phyloP scores from a whole-genome alignment of 768 basidiomycete species.

The Naematelia aurantialba region DNA sequence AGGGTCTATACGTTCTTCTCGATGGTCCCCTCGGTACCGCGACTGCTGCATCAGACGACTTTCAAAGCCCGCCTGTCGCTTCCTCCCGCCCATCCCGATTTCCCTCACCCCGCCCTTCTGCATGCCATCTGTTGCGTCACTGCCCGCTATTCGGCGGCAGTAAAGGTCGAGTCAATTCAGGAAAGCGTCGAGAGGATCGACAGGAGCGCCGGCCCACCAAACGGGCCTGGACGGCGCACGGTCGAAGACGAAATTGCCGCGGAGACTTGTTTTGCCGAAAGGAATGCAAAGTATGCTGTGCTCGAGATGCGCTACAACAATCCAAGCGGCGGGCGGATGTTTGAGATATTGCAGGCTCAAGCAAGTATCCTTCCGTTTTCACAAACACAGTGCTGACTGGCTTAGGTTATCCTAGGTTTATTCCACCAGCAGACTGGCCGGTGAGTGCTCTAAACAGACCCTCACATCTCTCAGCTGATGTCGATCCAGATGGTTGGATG shows the following conservation, averaged over 20 bases:
- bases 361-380: slow-evolving; percentile 6
- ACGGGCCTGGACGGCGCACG: slow-evolving; percentile 4
- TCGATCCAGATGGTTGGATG: slow-evolving; percentile 36
- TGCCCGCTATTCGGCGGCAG: slow-evolving; percentile 66
- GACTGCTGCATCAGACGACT: slow-evolving; percentile 63
- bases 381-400: neutral
- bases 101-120: slow-evolving; percentile 65
- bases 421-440: slow-evolving; percentile 2
- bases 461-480: slow-evolving; percentile 17
- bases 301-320: slow-evolving; percentile 10
- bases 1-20: slow-evolving; percentile 77
- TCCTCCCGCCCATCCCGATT: slow-evolving; percentile 67
- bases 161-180: slow-evolving; percentile 16
- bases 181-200: slow-evolving; percentile 17
- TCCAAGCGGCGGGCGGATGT: slow-evolving; percentile 13
- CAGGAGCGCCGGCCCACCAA: slow-evolving; percentile 26
- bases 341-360: slow-evolving; percentile 35
- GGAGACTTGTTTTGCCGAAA: slow-evolving; percentile 33
- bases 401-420: neutral
- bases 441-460: slow-evolving; percentile 5
- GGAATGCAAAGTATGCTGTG: slow-evolving; percentile 34
- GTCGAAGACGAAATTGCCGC: slow-evolving; percentile 18
- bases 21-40: slow-evolving; percentile 69
- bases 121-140: slow-evolving; percentile 81
- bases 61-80: slow-evolving; percentile 65